phyloP scores from a whole-genome alignment of 1,284 basidiomycete species.

The Pseudomicrostroma phylloplanum region DNA sequence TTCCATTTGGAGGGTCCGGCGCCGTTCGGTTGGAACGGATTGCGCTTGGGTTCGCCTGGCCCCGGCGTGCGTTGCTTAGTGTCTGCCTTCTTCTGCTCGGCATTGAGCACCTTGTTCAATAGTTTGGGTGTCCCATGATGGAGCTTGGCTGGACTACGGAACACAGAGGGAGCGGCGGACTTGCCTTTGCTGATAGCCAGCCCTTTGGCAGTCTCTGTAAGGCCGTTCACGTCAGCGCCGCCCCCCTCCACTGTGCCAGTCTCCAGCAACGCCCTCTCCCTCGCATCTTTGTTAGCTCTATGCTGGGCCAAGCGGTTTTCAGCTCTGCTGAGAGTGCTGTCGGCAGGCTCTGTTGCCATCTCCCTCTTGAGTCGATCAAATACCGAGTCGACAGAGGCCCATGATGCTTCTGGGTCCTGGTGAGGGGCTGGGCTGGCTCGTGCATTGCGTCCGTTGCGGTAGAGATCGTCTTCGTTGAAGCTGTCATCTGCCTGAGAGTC shows the following conservation, averaged over 20 bases:
- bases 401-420: slow-evolving; percentile 14
- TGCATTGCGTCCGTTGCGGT: background rate
- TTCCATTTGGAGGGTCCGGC: slow-evolving; percentile 59
- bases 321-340: slow-evolving; percentile 13
- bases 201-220: background rate
- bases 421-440: background rate
- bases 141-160: slow-evolving; percentile 15
- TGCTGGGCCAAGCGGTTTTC: background rate
- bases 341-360: slow-evolving; percentile 46
- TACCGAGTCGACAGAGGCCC: slow-evolving; percentile 61
- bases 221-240: no score
- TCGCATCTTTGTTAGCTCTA: slow-evolving; percentile 6
- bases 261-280: slow-evolving; percentile 1
- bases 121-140: slow-evolving; percentile 22
- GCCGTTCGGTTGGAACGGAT: background rate
- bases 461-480: slow-evolving; percentile 18
- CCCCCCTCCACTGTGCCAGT: background rate
- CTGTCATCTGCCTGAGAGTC: slow-evolving; percentile 10
- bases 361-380: slow-evolving; percentile 67
- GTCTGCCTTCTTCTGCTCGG: slow-evolving; percentile 29
- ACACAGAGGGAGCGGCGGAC: background rate
- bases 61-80: slow-evolving; percentile 14
- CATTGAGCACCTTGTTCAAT: slow-evolving; percentile 32
- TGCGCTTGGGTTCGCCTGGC: background rate
- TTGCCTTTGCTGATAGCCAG: background rate